Base-by-base conservation (phyloP, 805 yeast genomes). In the Clavispora carvajalis region DNA sequence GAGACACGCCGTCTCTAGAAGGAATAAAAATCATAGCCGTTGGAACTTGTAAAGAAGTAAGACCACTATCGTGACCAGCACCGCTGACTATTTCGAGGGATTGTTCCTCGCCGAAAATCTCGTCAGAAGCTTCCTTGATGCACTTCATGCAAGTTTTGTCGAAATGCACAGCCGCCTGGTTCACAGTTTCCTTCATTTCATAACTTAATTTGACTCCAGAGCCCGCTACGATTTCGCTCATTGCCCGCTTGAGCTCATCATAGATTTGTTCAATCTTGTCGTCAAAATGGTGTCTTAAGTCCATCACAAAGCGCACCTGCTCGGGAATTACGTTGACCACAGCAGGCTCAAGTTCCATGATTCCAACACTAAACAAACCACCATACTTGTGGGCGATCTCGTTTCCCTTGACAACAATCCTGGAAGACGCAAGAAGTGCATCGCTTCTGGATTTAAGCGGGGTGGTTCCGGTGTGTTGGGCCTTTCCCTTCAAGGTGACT, bases 1-100 rank as follows among this genome's bases (percentile, higher is more conserved):
- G 89, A 19, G 80, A 73, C 28, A 82, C 65, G 18, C 88, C 88
- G 51, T 77, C 81, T 47, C 63, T 73, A 22, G 82, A 74, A 7
- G 90, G 89, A 51, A 81, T 77, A 55, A 82, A 82, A 24, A 82
- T 76, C 88, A 82, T 82, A 2, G 86, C 75, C 0, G 89, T 81
- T 30, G 90, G 89, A 30, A 76, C 73, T 34, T 69, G 65, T 5
- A 62, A 51, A 7, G 76, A 68, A 2, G 83, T 77, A 17, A 74
- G 69, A 49, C 86, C 79, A 7, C 85, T 78, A 53, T 82, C 90
- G 49, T 82, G 90, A 9, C 85, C 87, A 5, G 89, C 87, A 22
- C 90, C 88, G 48, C 83, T 76, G 34, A 73, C 70, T 38, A 80
- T 78, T 28, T 64, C 69, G 30, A 68, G 60, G 9, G 66, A 62